Base-by-base conservation (phyloP, 176 grass and related monocot species). In the Aegilops sharonensis region DNA sequence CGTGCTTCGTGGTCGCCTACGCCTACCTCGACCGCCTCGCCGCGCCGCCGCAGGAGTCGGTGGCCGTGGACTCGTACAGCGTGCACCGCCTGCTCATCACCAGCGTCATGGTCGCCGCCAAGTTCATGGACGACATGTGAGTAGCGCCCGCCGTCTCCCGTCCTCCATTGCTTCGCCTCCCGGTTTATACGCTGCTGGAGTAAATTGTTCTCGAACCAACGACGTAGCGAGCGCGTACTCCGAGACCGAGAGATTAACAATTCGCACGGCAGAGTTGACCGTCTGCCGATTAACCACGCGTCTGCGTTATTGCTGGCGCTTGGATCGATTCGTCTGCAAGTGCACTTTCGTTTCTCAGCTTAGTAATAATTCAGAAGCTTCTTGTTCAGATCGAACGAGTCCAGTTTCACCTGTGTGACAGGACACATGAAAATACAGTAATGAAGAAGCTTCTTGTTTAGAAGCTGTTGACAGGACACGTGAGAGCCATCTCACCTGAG, bases 51-150 rank as follows among this genome's bases (percentile, higher is more conserved):
- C 4, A 0, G 64, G 56, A 6, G 3, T 77, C 8, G 29, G 78
- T 43, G 21, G 72, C 20, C 18, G 70, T 91, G 61, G 78, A 95
- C 91, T 95, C 94, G 32, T 87, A 78, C 81, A 93, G 85, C 87
- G 86, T 93, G 18, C 94, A 93, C 75, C 87, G 89, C 2, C 87
- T 95, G 37, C 94, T 95, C 87, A 91, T 93, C 87, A 89, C 91
- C 71, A 85, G 89, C 68, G 88, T 95, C 42, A 81, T 93, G 91
- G 87, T 91, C 30, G 87, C 91, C 39, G 85, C 89, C 75, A 93
- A 93, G 76, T 95, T 93, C 87, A 83, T 88, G 78, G 94, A 91
- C 59, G 89, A 96, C 85, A 88, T 88, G 91, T 95, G 68, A 91
- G 94, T 71, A 8, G 8, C 0, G 45, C 21, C 43, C 42, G 40